Base-by-base conservation (phyloP, 257 asterid species). In the Coffea canephora region DNA sequence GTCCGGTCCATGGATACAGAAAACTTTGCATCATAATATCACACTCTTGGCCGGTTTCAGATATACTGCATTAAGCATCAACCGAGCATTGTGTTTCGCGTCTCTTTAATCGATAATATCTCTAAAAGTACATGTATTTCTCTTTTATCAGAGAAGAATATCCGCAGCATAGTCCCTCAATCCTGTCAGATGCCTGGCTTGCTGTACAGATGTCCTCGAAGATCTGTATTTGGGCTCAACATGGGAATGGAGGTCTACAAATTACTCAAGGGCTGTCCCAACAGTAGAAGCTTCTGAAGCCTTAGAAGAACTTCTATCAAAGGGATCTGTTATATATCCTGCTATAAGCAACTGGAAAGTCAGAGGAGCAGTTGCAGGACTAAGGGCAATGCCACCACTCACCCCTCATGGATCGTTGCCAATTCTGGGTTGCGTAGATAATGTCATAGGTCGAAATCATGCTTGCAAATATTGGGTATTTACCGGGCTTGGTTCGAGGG, bases 401-500 rank as follows among this genome's bases (percentile, higher is more conserved):
- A 88, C 92, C 13, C 85, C 85, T 11, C 83, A 91, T 11, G 98
- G 99, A 82, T 90, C 97, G 0, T 90, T 92, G 85, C 99, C 98
- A 1, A 87, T 96, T 57, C 79, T 94, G 62, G 98, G 99, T 36
- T 84, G 96, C 65, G 65, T 96, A 8, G 95, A 96, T 67, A 85
- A 90, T 69, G 83, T 80, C 50, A 67, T 91, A 48, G 86, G 82
- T 34, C 83, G 83, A 72, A 82, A 68, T 14, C 81, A 27, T 69
- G 64, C 19, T 62, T 87, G 96, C 82, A 92, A 89, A 66, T 94
- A 87, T 82, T 96, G 99, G 98, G 59, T 96, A 79, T 91, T 96
- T 82, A 76, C 97, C 0, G 99, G 99, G 55, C 97, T 96, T 71
- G 99, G 99, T 45, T 93, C 99, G 50, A 92, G 96, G 80, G 99